Percentiles rank a stretch among this genome's conserved stretches.
These are phyloP conservation scores for Phycomyces blakesleeanus DNA, from an alignment of 192 early-diverging fungal species.

Conservation along the genomic window DNA sequence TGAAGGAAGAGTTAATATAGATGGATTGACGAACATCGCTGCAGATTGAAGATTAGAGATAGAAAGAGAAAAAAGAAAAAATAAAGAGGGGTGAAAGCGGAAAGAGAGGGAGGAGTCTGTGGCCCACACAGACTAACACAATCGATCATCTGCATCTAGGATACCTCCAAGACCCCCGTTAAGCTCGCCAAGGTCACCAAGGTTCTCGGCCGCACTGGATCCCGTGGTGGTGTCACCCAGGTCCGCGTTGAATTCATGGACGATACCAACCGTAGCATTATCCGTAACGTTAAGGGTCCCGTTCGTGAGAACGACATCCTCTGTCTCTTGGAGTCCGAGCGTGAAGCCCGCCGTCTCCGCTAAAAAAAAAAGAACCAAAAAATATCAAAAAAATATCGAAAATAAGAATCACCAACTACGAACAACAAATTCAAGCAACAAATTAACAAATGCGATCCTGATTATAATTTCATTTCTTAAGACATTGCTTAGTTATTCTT, in stretches of 20 bases:
- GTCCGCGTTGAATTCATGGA: conserved; percentile 99
- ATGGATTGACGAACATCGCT: too few species aligned
- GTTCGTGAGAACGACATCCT: conserved; percentile 95
- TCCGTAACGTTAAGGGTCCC: conserved; percentile 99
- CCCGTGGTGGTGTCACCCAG: conserved; percentile 99
- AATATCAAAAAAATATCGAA: too few species aligned
- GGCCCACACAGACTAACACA: too few species aligned
- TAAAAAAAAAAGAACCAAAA: conserved; percentile 44
- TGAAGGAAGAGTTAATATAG: too few species aligned
- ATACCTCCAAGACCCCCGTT: conserved; percentile 48
- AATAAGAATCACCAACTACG: too few species aligned
- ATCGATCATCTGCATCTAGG: conserved; percentile 13
- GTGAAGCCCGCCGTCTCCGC: conserved; percentile 97
- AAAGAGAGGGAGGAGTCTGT: too few species aligned
- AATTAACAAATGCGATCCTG: too few species aligned
- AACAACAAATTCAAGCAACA: too few species aligned
- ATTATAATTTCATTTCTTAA: not conserved
- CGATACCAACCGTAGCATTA: conserved; percentile 90
- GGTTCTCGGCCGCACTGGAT: conserved; percentile 98
- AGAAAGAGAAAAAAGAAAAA: too few species aligned
- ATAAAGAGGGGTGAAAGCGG: too few species aligned
- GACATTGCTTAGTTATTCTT: not conserved
- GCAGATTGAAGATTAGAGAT: too few species aligned
- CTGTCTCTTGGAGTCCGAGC: conserved; percentile 96
- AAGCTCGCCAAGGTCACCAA: conserved; percentile 95